Percentiles rank a stretch among this genome's conserved stretches.
phyloP scores from a whole-genome alignment of 2,329 filamentous ascomycete species.

The Trichothecium roseum region DNA sequence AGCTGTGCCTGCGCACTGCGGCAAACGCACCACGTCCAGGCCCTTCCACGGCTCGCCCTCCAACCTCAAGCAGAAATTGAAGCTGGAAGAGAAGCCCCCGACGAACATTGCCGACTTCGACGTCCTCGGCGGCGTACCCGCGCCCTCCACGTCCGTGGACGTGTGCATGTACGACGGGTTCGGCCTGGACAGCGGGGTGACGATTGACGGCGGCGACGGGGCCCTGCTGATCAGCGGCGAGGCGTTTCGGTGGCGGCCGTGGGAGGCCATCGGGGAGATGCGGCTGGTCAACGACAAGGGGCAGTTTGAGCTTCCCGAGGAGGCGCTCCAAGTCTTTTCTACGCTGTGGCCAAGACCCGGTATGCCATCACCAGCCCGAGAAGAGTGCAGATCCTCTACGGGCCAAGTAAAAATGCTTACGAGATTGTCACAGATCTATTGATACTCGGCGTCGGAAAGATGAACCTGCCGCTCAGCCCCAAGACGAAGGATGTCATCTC shows the following conservation, averaged over 20 bases:
- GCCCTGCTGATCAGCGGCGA: conserved; percentile 77
- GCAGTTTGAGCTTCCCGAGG: conserved; percentile 65
- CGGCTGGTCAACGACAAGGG: conserved; percentile 63
- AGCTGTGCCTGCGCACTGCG: neutral
- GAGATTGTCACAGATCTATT: conserved; percentile 54
- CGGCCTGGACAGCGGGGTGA: conserved; percentile 70
- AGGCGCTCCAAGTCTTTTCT: conserved; percentile 65
- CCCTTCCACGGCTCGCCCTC: conserved; percentile 12
- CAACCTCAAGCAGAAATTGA: conserved; percentile 9
- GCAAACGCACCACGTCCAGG: conserved; percentile 1
- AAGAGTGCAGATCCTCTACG: too few species aligned
- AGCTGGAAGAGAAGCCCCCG: conserved; percentile 22
- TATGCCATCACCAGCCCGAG: conserved; percentile 29
- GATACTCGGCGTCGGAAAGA: conserved; percentile 74
- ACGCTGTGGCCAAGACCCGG: conserved; percentile 83
- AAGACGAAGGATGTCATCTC: conserved; percentile 63
- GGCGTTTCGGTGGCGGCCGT: conserved; percentile 81
- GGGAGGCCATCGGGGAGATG: conserved; percentile 41
- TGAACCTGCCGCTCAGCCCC: conserved; percentile 66
- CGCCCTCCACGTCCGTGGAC: conserved; percentile 75
- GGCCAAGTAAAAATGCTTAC: neutral
- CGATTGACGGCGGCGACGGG: conserved; percentile 58
- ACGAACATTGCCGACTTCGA: conserved; percentile 67
- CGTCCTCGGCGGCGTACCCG: conserved; percentile 64
- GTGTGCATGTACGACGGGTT: conserved; percentile 78